These are phyloP conservation scores for Fomitiporia mediterranea DNA, from an alignment of 1,284 basidiomycete genomes.

Conservation along the genomic window DNA sequence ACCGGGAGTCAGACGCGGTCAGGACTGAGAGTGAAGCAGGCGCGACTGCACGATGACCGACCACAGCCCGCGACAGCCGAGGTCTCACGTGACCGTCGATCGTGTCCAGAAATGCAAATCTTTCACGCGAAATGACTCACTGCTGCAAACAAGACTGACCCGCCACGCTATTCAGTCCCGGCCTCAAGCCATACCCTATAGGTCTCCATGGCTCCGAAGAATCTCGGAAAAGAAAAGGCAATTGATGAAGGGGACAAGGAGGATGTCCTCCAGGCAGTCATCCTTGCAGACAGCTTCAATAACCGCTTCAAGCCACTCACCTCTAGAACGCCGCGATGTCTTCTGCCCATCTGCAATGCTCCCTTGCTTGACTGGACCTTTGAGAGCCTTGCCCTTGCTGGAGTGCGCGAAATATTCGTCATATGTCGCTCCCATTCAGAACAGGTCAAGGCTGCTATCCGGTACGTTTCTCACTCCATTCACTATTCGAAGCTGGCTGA, in stretches of 20 bases:
- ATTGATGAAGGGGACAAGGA: constrained; percentile 59
- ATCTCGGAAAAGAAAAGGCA: constrained; percentile 50
- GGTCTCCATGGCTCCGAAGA: constrained; percentile 57
- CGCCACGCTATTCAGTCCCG: not conserved
- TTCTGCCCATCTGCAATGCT: constrained; percentile 91
- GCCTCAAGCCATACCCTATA: not conserved
- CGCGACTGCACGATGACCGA: not conserved
- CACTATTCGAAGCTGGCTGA: not conserved
- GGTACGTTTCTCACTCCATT: constrained; percentile 43
- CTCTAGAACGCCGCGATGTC: constrained; percentile 76
- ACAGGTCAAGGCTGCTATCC: constrained; percentile 76
- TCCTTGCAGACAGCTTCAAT: constrained; percentile 95
- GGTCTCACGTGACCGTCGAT: constrained; percentile 2
- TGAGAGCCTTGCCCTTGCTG: constrained; percentile 86
- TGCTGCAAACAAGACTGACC: not conserved
- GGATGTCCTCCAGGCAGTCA: constrained; percentile 84
- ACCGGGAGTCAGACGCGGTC: not conserved
- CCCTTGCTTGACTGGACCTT: constrained; percentile 95
- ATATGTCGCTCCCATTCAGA: constrained; percentile 86
- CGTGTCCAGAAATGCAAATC: not conserved
- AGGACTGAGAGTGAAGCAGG: not conserved
- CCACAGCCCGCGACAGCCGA: not conserved
- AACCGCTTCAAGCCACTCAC: constrained; percentile 89
- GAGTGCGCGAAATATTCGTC: constrained; percentile 94
- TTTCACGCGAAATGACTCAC: constrained; percentile 10